These are phyloP conservation scores for Aspergillus oerlinghausenensis DNA, from an alignment of 2,329 filamentous ascomycete genomes.

Conservation along the genomic window DNA sequence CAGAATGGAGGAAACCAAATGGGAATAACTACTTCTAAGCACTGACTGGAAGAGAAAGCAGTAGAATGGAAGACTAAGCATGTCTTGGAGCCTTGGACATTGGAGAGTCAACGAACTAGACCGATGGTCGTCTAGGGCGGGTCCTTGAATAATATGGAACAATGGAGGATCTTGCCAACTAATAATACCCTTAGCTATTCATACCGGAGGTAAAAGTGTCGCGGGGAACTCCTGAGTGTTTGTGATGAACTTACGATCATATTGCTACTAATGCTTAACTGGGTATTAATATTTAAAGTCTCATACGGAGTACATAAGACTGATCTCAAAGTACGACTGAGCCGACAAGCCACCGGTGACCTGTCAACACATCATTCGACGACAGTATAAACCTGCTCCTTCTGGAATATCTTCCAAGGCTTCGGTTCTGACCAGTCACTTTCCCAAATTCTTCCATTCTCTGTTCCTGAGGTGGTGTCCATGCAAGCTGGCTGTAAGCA, in stretches of 20 bases:
- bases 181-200: not conserved
- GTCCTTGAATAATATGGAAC: not conserved
- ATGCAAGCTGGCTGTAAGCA: not conserved
- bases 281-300: no score
- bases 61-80: not conserved
- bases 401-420: slow-evolving; percentile 9
- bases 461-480: not conserved
- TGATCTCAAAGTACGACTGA: not conserved
- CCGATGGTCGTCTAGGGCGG: not conserved
- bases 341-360: not conserved
- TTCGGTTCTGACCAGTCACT: slow-evolving; percentile 4
- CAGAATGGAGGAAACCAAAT: no score
- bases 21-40: no score
- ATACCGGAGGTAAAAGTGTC: not conserved
- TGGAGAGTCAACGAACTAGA: not conserved
- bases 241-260: not conserved
- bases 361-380: not conserved
- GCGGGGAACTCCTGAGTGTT: not conserved
- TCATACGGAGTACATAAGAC: not conserved
- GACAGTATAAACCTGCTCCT: not conserved
- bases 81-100: not conserved
- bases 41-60: not conserved
- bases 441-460: slow-evolving; percentile 11
- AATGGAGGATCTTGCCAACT: not conserved
- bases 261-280: not conserved